Evolutionary conservation across 495 filamentous ascomycete genomes (phyloP).

Genomic region (Echria macrotheca): DNA sequence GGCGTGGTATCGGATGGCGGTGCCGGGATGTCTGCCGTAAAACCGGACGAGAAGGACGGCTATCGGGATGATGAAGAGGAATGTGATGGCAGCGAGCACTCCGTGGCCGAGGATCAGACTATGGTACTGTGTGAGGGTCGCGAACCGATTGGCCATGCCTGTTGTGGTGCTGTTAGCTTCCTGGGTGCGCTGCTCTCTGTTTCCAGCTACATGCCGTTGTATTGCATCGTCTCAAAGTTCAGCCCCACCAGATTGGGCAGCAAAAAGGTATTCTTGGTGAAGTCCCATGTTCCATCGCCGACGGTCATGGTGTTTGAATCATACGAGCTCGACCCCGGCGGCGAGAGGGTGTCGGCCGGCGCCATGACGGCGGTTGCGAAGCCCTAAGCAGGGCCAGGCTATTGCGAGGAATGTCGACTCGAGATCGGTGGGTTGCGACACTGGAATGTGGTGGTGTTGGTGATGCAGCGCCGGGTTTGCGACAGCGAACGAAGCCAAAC

Average conservation of each 20-base stretch:
- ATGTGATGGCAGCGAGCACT: constrained; percentile 79
- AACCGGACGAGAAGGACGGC: constrained; percentile 77
- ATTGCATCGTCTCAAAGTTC: constrained; percentile 91
- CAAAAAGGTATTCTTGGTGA: constrained; percentile 75
- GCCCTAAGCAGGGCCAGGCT: constrained; percentile 7
- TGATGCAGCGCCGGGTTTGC: no score
- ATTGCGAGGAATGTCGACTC: neutral
- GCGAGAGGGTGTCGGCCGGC: constrained; percentile 53
- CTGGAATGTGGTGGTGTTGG: constrained; percentile 9
- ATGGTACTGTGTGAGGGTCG: constrained; percentile 68
- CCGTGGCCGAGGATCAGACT: constrained; percentile 76
- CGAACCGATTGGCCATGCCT: constrained; percentile 93
- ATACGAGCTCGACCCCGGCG: constrained; percentile 78
- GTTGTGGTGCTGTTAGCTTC: constrained; percentile 7
- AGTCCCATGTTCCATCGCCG: constrained; percentile 91
- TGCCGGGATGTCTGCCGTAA: constrained; percentile 50
- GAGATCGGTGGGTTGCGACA: no score
- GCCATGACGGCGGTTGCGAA: constrained; percentile 41
- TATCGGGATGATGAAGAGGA: constrained; percentile 74
- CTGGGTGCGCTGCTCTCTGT: neutral
- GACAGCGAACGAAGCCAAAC: no score
- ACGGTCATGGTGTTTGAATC: constrained; percentile 76
- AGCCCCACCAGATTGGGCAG: constrained; percentile 80
- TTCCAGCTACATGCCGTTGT: no score
- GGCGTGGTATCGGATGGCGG: constrained; percentile 72